Evolutionary conservation across 805 yeast genomes (phyloP).

Genomic region (Yamadazyma sp.): DNA sequence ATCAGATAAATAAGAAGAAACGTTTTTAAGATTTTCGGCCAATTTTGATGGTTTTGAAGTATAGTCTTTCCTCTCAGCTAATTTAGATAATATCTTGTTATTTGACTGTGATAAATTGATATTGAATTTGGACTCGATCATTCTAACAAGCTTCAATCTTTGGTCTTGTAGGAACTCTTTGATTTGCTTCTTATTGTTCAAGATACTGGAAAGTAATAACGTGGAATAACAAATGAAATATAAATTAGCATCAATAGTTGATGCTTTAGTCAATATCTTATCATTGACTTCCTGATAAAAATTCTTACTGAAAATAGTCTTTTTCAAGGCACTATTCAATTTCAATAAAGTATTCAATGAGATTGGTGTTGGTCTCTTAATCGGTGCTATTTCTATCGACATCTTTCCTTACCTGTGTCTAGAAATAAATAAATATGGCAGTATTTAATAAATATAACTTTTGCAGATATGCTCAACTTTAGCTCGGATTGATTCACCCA

Average conservation of each 20-base stretch:
- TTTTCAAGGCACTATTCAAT: slow-evolving; percentile 26
- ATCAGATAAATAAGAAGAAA: slow-evolving; percentile 38
- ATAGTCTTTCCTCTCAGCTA: not conserved
- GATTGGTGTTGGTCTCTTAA: slow-evolving; percentile 8
- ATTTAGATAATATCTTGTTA: slow-evolving; percentile 10
- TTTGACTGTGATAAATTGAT: slow-evolving; percentile 14
- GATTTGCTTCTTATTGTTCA: slow-evolving; percentile 36
- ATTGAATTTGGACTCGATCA: slow-evolving; percentile 12
- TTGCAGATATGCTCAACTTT: too few species aligned
- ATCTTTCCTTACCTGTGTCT: too few species aligned
- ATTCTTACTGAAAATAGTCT: slow-evolving; percentile 33
- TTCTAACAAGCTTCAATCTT: slow-evolving; percentile 18
- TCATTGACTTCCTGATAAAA: slow-evolving; percentile 42
- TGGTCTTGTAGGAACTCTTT: slow-evolving; percentile 26
- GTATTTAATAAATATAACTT: too few species aligned
- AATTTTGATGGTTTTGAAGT: slow-evolving; percentile 15
- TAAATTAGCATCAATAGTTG: slow-evolving; percentile 37
- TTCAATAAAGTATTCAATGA: slow-evolving; percentile 22
- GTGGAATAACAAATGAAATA: slow-evolving; percentile 44
- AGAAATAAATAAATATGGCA: too few species aligned
- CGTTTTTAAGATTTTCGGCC: slow-evolving; percentile 33
- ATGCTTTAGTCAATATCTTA: slow-evolving; percentile 30
- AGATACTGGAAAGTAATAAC: slow-evolving; percentile 31
- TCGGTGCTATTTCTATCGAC: slow-evolving; percentile 18
- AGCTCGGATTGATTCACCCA: too few species aligned